Evolutionary conservation across 345 rosid species (phyloP).

Genomic region (Citrus mangshanensis): DNA sequence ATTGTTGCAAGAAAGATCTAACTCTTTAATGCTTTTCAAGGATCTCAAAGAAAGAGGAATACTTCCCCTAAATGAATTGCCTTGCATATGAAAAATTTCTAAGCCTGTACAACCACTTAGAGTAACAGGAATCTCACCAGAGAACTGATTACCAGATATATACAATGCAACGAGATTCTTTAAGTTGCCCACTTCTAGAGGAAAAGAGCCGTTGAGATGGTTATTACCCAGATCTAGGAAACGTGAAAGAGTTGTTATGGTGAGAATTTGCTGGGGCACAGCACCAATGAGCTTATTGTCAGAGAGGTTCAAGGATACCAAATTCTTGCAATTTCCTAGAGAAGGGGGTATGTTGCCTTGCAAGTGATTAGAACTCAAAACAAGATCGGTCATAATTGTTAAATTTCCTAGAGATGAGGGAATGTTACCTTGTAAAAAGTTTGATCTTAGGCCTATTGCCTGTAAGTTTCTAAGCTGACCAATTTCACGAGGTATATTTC

Average conservation of each 20-base stretch:
- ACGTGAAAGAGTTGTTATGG: neutral
- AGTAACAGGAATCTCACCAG: neutral
- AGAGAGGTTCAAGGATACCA: neutral
- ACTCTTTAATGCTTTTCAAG: neutral
- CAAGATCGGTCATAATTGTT: neutral
- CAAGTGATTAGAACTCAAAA: neutral
- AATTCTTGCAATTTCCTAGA: neutral
- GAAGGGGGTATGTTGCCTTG: neutral
- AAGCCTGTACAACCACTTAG: neutral
- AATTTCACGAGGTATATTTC: neutral
- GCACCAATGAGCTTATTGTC: neutral
- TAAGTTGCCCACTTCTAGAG: neutral
- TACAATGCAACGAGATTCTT: neutral
- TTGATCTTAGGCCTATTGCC: accelerated
- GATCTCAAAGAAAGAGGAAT: neutral
- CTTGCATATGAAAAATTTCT: neutral
- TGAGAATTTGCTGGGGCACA: neutral
- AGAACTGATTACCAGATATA: too few relatives aligned
- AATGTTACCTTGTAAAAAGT: neutral
- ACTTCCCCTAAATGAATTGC: neutral
- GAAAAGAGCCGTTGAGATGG: neutral
- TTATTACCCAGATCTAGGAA: neutral
- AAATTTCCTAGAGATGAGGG: neutral
- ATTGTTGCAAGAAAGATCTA: neutral
- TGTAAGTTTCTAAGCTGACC: neutral